A percentile compares a stretch with the other conserved stretches of the same genome.
phyloP scores from a whole-genome alignment of 164 flowering plant genomes.

The Dillenia turbinata region DNA sequence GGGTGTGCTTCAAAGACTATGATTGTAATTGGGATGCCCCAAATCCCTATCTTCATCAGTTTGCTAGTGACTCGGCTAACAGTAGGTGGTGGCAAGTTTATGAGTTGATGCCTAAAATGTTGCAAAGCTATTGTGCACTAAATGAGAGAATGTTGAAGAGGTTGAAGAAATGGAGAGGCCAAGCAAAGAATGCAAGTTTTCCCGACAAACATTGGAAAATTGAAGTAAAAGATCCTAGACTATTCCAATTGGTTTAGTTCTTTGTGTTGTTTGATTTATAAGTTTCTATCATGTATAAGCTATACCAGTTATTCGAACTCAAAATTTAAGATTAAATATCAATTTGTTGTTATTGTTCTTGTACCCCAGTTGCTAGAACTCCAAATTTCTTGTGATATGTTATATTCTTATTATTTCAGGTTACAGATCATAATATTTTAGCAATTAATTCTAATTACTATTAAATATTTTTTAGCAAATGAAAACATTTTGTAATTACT shows the following conservation, averaged over 20 bases:
- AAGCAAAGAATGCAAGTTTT: slow-evolving; percentile 26
- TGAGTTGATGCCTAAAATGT: slow-evolving; percentile 39
- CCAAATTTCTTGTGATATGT: too few species aligned
- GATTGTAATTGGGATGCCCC: slow-evolving; percentile 79
- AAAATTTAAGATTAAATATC: too few species aligned
- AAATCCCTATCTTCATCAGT: slow-evolving; percentile 16
- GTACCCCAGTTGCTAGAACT: too few species aligned
- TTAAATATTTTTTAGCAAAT: too few species aligned
- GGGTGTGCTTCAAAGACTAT: slow-evolving; percentile 80
- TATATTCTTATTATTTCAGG: too few species aligned
- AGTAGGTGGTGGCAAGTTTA: slow-evolving; percentile 67
- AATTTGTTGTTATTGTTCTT: too few species aligned
- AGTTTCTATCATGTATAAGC: too few species aligned
- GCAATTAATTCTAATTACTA: too few species aligned
- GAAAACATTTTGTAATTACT: too few species aligned
- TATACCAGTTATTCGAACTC: too few species aligned
- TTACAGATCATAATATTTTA: too few species aligned
- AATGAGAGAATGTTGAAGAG: slow-evolving; percentile 23
- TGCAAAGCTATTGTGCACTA: slow-evolving; percentile 46
- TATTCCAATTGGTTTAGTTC: not conserved
- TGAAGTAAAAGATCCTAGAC: slow-evolving; percentile 48
- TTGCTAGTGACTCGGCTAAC: slow-evolving; percentile 66
- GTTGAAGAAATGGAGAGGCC: slow-evolving; percentile 31
- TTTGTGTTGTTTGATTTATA: too few species aligned
- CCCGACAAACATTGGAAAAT: slow-evolving; percentile 61